A percentile compares a stretch with the other conserved stretches of the same genome.
Evolutionary conservation across 495 filamentous ascomycete genomes (phyloP).

Genomic region (Podospora fimiseda): DNA sequence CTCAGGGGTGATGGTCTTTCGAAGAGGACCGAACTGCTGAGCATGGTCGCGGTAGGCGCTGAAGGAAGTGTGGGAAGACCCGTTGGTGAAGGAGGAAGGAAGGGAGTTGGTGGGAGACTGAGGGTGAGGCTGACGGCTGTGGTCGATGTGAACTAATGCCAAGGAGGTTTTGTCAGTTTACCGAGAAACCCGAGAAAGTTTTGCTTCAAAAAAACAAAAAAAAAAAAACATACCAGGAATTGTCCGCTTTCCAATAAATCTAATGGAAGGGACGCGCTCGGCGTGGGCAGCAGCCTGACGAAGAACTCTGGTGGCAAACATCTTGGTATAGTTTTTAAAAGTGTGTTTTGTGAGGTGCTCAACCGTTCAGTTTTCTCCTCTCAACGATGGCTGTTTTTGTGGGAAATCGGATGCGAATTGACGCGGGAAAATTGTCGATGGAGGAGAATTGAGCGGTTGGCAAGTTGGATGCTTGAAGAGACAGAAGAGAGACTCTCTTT

Average conservation of each 20-base stretch:
- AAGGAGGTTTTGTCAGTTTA: slow-evolving; percentile 1
- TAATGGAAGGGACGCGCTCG: slow-evolving; percentile 75
- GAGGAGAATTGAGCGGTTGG: slow-evolving; percentile 21
- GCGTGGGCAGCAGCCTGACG: slow-evolving; percentile 56
- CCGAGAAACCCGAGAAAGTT: neutral
- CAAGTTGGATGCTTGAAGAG: slow-evolving; percentile 5
- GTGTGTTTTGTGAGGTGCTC: neutral
- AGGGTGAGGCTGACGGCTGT: slow-evolving; percentile 65
- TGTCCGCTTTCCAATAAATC: slow-evolving; percentile 83
- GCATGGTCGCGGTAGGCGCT: slow-evolving; percentile 87
- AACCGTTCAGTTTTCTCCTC: slow-evolving; percentile 20
- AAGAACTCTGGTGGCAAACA: slow-evolving; percentile 63
- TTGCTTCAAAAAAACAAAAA: too few relatives aligned
- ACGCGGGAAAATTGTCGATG: slow-evolving; percentile 18
- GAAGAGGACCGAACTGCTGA: slow-evolving; percentile 87
- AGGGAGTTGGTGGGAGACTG: slow-evolving; percentile 49
- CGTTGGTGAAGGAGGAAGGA: slow-evolving; percentile 55
- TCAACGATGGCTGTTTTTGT: slow-evolving; percentile 24
- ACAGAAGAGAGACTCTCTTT: slow-evolving; percentile 7
- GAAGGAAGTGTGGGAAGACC: slow-evolving; percentile 60
- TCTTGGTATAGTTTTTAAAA: slow-evolving; percentile 21
- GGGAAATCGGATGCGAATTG: neutral
- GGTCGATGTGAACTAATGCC: slow-evolving; percentile 64
- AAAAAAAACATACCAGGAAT: slow-evolving; percentile 69
- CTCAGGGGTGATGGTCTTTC: slow-evolving; percentile 44